These are phyloP conservation scores for Cyclotella distinguenda DNA, from an alignment of 108 stramenopile genomes.

Conservation along the genomic window DNA sequence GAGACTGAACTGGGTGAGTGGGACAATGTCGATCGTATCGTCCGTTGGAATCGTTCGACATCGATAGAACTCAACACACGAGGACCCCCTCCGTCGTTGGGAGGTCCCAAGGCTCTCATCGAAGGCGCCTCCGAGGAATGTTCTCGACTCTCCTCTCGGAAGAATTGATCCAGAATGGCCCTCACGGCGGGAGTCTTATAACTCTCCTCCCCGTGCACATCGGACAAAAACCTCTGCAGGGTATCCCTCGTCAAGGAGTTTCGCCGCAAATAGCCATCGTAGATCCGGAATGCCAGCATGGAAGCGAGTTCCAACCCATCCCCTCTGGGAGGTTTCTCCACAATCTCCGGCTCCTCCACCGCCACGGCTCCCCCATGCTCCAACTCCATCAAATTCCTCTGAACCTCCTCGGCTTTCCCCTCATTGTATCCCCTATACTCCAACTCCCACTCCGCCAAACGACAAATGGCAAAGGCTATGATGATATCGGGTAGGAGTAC, in stretches of 20 bases:
- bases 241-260: constrained; percentile 69
- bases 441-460: constrained; percentile 46
- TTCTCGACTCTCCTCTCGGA: too few species aligned
- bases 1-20: constrained; percentile 13
- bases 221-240: constrained; percentile 77
- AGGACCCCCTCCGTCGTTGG: constrained; percentile 10
- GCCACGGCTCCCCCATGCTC: constrained; percentile 15
- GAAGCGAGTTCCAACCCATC: constrained; percentile 33
- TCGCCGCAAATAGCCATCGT: constrained; percentile 83
- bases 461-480: constrained; percentile 75
- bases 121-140: too few species aligned
- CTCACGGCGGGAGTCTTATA: constrained; percentile 52
- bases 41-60: constrained; percentile 24
- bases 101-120: too few species aligned
- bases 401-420: constrained; percentile 11
- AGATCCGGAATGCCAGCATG: constrained; percentile 64
- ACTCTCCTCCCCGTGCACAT: constrained; percentile 81
- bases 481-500: constrained; percentile 70
- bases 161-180: constrained; percentile 58
- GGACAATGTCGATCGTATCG: constrained; percentile 28
- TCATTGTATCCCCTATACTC: constrained; percentile 37
- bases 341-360: constrained; percentile 12
- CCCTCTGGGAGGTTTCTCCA: constrained; percentile 16
- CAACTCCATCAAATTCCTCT: constrained; percentile 34
- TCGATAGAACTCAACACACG: constrained; percentile 28